A percentile compares a stretch with the other conserved stretches of the same genome.
Conservation (phyloP, 1,284 basidiomycete species). For the Coniferiporia weirii region DNA sequence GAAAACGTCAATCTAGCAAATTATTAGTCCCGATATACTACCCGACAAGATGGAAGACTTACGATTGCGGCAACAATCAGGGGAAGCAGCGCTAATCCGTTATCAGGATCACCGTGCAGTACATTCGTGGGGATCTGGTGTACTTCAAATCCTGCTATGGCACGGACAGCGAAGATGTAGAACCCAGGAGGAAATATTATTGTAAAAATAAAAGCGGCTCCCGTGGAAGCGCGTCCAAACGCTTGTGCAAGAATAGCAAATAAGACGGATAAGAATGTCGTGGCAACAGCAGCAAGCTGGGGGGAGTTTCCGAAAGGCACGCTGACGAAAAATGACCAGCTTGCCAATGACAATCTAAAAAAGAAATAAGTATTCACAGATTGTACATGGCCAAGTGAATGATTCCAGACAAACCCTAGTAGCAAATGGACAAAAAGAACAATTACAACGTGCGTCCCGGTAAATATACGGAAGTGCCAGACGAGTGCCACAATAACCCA, state of each 20-base stretch:
- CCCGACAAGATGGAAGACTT: slow-evolving; percentile 26
- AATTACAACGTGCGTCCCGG: slow-evolving; percentile 52
- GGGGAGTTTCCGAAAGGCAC: slow-evolving; percentile 69
- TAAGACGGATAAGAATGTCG: slow-evolving; percentile 61
- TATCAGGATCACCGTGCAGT: slow-evolving; percentile 53
- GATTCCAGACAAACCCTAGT: slow-evolving; percentile 38
- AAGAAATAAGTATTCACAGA: neutral
- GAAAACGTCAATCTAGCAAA: slow-evolving; percentile 55
- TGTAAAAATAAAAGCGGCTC: slow-evolving; percentile 54
- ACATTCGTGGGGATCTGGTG: slow-evolving; percentile 47
- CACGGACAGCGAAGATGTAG: slow-evolving; percentile 67
- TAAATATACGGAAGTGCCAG: slow-evolving; percentile 65
- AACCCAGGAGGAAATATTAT: slow-evolving; percentile 72
- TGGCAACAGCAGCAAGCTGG: slow-evolving; percentile 63
- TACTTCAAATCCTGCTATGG: slow-evolving; percentile 63
- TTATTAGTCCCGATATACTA: neutral
- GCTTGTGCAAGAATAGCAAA: slow-evolving; percentile 67
- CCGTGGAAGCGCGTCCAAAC: slow-evolving; percentile 40
- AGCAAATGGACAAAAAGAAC: slow-evolving; percentile 63
- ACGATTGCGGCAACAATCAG: slow-evolving; percentile 62
- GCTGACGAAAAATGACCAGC: slow-evolving; percentile 65
- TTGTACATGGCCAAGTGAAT: slow-evolving; percentile 3
- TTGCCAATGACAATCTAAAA: slow-evolving; percentile 48
- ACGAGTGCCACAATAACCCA: slow-evolving; percentile 61
- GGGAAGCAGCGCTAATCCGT: slow-evolving; percentile 49